Base-by-base conservation (phyloP, 192 early-diverging fungal species). In the Coemansia guatemalensis region DNA sequence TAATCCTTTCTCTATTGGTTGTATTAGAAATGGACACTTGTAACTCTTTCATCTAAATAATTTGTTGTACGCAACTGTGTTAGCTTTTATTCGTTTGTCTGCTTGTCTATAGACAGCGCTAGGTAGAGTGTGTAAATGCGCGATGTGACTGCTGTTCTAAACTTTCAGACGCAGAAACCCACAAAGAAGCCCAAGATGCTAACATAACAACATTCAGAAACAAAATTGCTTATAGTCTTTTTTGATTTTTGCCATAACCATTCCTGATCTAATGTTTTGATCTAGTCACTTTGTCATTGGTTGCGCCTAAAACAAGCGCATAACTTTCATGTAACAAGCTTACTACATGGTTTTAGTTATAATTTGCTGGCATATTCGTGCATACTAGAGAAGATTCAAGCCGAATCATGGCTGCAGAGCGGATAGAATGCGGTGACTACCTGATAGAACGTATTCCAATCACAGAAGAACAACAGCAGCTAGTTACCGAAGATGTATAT, bases 401-500 rank as follows among this genome's bases (percentile, higher is more conserved):
- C 6, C 22, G 6, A 48, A 48, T 61, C 14, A 61, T 61, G 60
- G 60, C 48, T 24, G 47, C 9, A 4, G 54, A 51, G 1, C 27
- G 11, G 0, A 25, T 25, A 18, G 39, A 48, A 8, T 41, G 53
- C 32, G 60, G 54, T 0, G 39, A 58, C 3, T 62, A 56, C 39
- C 33, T 47, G 26, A 48, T 80, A 25, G 48, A 70, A 17, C 71
- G 77, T 2, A 57, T 74, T 25, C 68, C 65, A 5, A 30, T 65
- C 22, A 58, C 48, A 7, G 77, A 80, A 55, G 77, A 80, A 51
- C 48, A 22, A 5, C 77, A 74, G 14, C 41, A 58, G 32, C 77
- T 80, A 3, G 58, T 39, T n/a, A 80, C 72, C 17, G 68, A 74
- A 30, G 48, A 50, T 20, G 77, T 80, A 3, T 80, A 62, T 53